A percentile compares a stretch with the other conserved stretches of the same genome.
Conservation (phyloP, 805 yeast genomes). For the Candida takata region DNA sequence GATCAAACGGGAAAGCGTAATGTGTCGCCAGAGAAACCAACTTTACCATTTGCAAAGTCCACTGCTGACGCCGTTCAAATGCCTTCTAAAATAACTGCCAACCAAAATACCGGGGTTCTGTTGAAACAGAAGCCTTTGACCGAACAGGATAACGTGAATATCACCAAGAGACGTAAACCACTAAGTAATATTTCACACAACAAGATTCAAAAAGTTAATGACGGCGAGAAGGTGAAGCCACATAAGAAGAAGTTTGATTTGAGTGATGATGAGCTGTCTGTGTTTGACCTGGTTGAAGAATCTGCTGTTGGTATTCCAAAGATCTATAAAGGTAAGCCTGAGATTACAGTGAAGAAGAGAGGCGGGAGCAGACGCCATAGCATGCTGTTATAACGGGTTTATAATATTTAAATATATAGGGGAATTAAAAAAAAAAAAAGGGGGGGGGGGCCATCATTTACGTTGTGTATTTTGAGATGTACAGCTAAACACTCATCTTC, state of each 20-base stretch:
- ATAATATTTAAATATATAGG: too few relatives aligned
- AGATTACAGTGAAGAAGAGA: constrained; percentile 12
- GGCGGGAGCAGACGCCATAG: constrained; percentile 24
- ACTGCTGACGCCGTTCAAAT: too few relatives aligned
- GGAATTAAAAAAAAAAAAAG: too few relatives aligned
- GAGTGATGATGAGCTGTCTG: constrained; percentile 21
- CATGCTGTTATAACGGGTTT: constrained; percentile 9
- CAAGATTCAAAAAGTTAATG: constrained; percentile 11
- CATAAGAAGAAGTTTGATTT: constrained; percentile 5
- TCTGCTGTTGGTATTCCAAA: constrained; percentile 23
- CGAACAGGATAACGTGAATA: constrained; percentile 17
- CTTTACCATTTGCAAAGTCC: too few relatives aligned
- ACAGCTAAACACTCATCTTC: constrained; percentile 87
- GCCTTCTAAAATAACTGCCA: too few relatives aligned
- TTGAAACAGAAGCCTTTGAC: constrained; percentile 10
- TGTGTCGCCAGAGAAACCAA: too few relatives aligned
- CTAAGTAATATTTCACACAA: constrained; percentile 13
- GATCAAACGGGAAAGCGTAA: too few relatives aligned
- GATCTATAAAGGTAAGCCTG: constrained; percentile 21
- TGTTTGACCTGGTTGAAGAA: constrained; percentile 25
- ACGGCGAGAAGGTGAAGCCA: constrained; percentile 3
- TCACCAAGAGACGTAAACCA: constrained; percentile 25
- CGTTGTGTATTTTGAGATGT: not conserved
- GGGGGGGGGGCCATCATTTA: too few relatives aligned
- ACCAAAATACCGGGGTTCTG: too few relatives aligned